Evolutionary conservation across 345 rosid species (phyloP).

Genomic region (Euphorbia pulcherrima): DNA sequence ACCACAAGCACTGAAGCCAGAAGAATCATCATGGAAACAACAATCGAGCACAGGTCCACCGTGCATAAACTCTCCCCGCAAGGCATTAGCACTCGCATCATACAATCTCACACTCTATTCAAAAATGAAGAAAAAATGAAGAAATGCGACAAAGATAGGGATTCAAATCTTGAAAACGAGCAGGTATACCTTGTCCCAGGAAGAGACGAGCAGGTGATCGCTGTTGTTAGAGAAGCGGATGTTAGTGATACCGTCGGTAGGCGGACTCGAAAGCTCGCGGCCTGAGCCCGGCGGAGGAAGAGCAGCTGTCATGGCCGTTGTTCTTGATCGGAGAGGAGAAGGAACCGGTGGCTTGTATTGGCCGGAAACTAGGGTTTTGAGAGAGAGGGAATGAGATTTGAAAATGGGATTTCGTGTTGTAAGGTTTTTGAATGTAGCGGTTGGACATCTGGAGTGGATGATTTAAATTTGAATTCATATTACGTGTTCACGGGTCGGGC

Average conservation of each 20-base stretch:
- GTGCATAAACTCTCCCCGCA: constrained; percentile 88
- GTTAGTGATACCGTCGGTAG: constrained; percentile 90
- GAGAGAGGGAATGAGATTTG: constrained; percentile 6
- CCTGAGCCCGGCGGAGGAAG: constrained; percentile 56
- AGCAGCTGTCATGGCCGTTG: constrained; percentile 42
- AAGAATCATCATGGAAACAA: constrained; percentile 95
- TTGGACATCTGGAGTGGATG: background rate
- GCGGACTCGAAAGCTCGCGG: constrained; percentile 77
- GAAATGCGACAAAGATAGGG: background rate
- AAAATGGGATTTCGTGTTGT: background rate
- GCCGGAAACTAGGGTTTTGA: constrained; percentile 8
- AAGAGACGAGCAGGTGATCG: constrained; percentile 89
- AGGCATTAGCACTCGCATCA: constrained; percentile 64
- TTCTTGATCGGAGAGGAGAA: background rate
- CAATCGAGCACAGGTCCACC: constrained; percentile 93
- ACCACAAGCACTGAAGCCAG: constrained; percentile 81
- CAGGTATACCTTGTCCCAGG: constrained; percentile 82
- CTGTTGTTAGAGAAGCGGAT: constrained; percentile 91
- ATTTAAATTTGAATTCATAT: no score
- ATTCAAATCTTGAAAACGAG: background rate
- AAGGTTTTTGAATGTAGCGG: background rate
- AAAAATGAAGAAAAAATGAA: background rate
- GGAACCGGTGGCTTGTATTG: background rate
- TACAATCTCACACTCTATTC: constrained; percentile 66
- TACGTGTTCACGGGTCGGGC: no score